Base-by-base conservation (phyloP, 331 rosid genomes). In the Malus hybrid region DNA sequence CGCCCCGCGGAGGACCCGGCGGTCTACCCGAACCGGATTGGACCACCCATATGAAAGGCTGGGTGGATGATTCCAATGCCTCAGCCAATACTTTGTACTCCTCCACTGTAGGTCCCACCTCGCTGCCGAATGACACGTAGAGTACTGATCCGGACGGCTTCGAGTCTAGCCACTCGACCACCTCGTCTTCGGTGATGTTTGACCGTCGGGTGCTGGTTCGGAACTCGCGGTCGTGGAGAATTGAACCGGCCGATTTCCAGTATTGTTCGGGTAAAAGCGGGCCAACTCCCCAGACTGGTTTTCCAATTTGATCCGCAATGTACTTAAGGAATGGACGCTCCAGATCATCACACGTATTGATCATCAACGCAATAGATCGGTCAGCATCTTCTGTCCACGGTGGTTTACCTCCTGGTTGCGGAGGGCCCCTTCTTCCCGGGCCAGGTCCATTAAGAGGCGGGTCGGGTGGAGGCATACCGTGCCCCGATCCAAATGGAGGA, bases 251-350 rank as follows among this genome's bases (percentile, higher is more conserved):
- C 0, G 92, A 81, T 2, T 79, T 83, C 97, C 95, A 91, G 33
- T 82, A 87, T 5, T 86, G 82, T 12, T 85, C 91, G 0, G 97
- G 97, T 24, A 89, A 42, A 69, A 91, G 91, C 10, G 97, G 97
- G 0, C 97, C 97, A 18, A 91, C 89, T 1, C 88, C 91, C 90
- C 91, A 91, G 1, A 87, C 89, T 4, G 91, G 91, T 68, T 80
- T 85, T 7, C 72, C 73, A 1, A 78, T 50, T 7, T 78, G 80
- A 12, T 59, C 27, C 0, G 77, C 69, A 0, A 89, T 14, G 79
- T 87, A 87, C 1, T 80, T 66, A 3, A 91, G 60, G 48, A 91
- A 91, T 0, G 85, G 85, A 65, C 71, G 80, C 77, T 91, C 97
- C 10, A 90, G 76, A 65, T 88, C 89, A 4, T 90, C 84, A 71